phyloP scores from a whole-genome alignment of 495 filamentous ascomycete species.

The Daldinia childiae region DNA sequence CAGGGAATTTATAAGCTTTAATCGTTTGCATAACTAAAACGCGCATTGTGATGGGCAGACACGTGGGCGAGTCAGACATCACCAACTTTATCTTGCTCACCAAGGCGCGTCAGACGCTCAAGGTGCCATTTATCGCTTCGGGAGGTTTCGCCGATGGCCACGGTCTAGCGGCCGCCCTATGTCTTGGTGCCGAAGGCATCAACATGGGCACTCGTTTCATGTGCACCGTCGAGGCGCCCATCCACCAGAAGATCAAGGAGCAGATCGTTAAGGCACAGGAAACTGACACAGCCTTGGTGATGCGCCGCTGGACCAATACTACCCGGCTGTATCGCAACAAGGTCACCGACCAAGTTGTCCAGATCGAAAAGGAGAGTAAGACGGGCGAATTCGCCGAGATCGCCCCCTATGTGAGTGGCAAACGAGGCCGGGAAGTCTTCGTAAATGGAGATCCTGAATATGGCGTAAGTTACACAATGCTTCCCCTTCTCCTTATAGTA shows the following conservation, averaged over 20 bases:
- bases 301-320: constrained; percentile 94
- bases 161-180: constrained; percentile 90
- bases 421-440: constrained; percentile 92
- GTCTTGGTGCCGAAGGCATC: constrained; percentile 90
- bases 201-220: constrained; percentile 98
- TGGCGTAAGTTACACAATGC: constrained; percentile 69
- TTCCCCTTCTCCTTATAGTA: constrained; percentile 3
- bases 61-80: constrained; percentile 93
- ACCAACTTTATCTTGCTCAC: constrained; percentile 96
- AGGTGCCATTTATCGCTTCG: constrained; percentile 91
- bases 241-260: constrained; percentile 93
- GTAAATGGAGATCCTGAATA: constrained; percentile 89
- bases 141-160: constrained; percentile 96
- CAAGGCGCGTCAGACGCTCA: constrained; percentile 84
- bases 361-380: constrained; percentile 84
- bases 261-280: constrained; percentile 89
- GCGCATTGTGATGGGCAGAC: constrained; percentile 43
- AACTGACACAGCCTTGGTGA: constrained; percentile 87
- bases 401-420: constrained; percentile 87
- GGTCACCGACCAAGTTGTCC: constrained; percentile 79
- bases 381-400: constrained; percentile 93
- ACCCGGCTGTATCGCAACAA: constrained; percentile 89
- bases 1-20: neutral
- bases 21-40: constrained; percentile 27
- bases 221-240: constrained; percentile 90